These are phyloP conservation scores for Fistulinella prunicolor DNA, from an alignment of 768 basidiomycete species.

Conservation along the genomic window DNA sequence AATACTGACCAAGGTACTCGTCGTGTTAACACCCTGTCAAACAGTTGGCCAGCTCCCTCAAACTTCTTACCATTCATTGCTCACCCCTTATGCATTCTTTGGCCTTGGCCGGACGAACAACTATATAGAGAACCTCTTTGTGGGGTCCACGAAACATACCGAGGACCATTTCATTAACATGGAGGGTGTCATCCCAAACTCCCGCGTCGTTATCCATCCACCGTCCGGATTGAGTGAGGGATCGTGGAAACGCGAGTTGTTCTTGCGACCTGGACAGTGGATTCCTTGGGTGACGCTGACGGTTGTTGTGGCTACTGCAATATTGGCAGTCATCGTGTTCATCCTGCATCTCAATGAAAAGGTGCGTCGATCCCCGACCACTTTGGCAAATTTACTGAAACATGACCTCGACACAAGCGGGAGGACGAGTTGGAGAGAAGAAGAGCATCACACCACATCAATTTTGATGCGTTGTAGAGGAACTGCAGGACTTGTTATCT, in stretches of 20 bases:
- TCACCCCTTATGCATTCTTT: conserved; percentile 92
- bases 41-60: conserved; percentile 90
- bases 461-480: conserved; percentile 85
- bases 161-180: conserved; percentile 80
- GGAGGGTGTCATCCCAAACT: conserved; percentile 98
- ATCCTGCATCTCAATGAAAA: conserved; percentile 91
- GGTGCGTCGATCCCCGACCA: conserved; percentile 43
- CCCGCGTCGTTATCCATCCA: conserved; percentile 92
- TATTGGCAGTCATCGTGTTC: conserved; percentile 80
- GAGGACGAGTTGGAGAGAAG: conserved; percentile 93
- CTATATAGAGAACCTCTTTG: conserved; percentile 98
- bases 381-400: conserved; percentile 3
- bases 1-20: not conserved
- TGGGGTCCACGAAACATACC: conserved; percentile 81
- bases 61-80: conserved; percentile 86
- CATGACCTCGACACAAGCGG: conserved; percentile 45
- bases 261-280: conserved; percentile 93
- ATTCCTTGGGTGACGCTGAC: conserved; percentile 96
- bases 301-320: conserved; percentile 65
- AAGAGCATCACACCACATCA: conserved; percentile 90
- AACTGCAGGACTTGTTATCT: conserved; percentile 4
- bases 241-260: conserved; percentile 84
- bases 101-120: conserved; percentile 98
- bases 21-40: conserved; percentile 2
- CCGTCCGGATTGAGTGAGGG: conserved; percentile 49